Percentiles rank a stretch among this genome's conserved stretches.
Evolutionary conservation across 495 filamentous ascomycete genomes (phyloP).

Genomic region (Penicillium pancosmium): DNA sequence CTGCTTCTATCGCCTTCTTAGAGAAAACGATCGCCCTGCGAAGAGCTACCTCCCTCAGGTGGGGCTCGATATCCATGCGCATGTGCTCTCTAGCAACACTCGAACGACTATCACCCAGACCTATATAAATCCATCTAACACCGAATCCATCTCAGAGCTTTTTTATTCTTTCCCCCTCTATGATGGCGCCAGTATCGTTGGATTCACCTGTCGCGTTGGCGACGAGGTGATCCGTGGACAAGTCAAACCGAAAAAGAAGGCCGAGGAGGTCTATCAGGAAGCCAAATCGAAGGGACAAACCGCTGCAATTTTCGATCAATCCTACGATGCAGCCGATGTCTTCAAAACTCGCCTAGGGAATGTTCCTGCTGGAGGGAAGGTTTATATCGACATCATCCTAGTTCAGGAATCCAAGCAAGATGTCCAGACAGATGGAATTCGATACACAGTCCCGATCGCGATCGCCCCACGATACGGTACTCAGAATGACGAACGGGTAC

Average conservation of each 20-base stretch:
- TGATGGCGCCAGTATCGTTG: conserved; percentile 66
- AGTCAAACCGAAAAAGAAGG: conserved; percentile 63
- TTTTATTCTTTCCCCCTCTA: conserved; percentile 70
- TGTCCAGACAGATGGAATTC: conserved; percentile 59
- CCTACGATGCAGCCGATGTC: conserved; percentile 58
- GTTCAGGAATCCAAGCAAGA: conserved; percentile 70
- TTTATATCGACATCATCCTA: conserved; percentile 63
- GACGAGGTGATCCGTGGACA: conserved; percentile 53
- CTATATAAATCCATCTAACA: conserved; percentile 55
- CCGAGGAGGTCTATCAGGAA: conserved; percentile 53
- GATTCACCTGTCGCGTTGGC: conserved; percentile 61
- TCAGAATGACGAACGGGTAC: neutral
- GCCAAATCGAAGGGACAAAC: conserved; percentile 59
- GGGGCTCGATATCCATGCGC: conserved; percentile 51
- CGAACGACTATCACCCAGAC: conserved; percentile 64
- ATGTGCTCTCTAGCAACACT: conserved; percentile 57
- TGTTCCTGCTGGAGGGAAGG: conserved; percentile 53
- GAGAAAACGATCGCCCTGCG: too few relatives aligned
- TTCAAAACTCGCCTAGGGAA: conserved; percentile 69
- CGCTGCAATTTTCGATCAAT: conserved; percentile 65
- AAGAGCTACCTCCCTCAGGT: conserved; percentile 56
- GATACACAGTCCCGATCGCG: conserved; percentile 65
- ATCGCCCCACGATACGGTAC: conserved; percentile 66
- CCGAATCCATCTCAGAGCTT: conserved; percentile 50
- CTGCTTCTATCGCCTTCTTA: too few relatives aligned